Base-by-base conservation (phyloP, 1,284 basidiomycete genomes). In the Boletus mariae region DNA sequence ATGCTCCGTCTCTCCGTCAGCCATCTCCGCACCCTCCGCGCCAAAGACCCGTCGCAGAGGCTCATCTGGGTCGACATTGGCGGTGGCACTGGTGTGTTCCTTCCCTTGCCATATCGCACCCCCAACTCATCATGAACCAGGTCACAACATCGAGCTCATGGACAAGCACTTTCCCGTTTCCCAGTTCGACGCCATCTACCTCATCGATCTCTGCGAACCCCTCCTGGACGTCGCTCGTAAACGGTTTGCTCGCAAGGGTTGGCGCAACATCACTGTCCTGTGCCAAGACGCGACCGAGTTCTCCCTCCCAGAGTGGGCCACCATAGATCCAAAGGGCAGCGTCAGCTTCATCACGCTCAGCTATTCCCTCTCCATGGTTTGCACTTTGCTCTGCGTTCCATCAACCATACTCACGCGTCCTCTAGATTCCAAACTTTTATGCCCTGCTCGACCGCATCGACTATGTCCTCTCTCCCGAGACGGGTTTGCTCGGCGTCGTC, bases 141-240 rank as follows among this genome's bases (percentile, higher is more conserved):
- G 88, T 12, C 85, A 87, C 76, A 92, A 92, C 69, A 86, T 92
- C 59, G 90, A 92, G 71, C 76, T 85, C 58, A 92, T 91, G 90
- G 77, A 89, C 70, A 79, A 82, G 61, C 82, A 82, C 67, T 78
- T 90, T 53, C 81, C 85, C 8, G 74, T 88, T 51, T 70, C 74
- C 1, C 75, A 76, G 9, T 89, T 89, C 58, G 84, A 89, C 60
- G 79, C 84, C 28, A 75, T 92, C 51, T 92, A 92, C 69, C 75
- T 92, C 47, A 75, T 90, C 61, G 87, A 90, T 62, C 79, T 91
- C 8, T 90, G 87, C 61, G 84, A 88, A 64, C 84, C 89, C 2
- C 75, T 91, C 1, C 77, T 92, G 25, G 78, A 88, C 26, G 80
- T 92, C 15, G 90, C 90, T 0, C 75, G 85, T 43, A 75, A 80